Base-by-base conservation (phyloP, 441 rosid species). In the Gossypium gossypioides region DNA sequence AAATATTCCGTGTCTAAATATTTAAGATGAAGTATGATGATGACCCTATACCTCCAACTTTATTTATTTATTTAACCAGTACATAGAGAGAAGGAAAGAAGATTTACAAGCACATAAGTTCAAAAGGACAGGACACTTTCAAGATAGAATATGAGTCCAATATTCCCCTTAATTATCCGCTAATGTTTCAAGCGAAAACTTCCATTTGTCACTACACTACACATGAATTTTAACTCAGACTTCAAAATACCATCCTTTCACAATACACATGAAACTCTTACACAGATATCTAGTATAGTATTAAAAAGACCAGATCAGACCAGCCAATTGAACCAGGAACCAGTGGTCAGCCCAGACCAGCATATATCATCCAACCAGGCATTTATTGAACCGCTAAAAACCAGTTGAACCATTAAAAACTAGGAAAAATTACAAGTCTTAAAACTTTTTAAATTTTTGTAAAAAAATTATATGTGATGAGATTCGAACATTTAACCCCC, bases 221-320 rank as follows among this genome's bases (percentile, higher is more conserved):
- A 55, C 52, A 64, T 2, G 58, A 44, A 72, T 56, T 76, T 74
- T 48, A 72, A 69, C 54, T 71, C 21, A 37, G 18, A 59, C 61
- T 58, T n/a, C 52, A 59, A 56, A 37, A 58, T 19, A 29, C 2
- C 52, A 57, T 25, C 27, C 68, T 29, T 24, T 27, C 44, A 73
- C 18, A 62, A 21, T 55, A 22, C 40, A 37, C 60, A 68, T 6
- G 27, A 59, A 71, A 71, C 50, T 75, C 73, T 56, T 63, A 68
- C 25, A 54, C 24, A 19, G 37, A 57, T 57, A 22, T 10, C 8
- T 24, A 57, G 34, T 57, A 5, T 3, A 57, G 34, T 57, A 5
- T 24, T 55, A 22, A 22, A 57, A 57, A 57, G 13, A 24, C 32
- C 25, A 22, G 61, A 57, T 0, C 0, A 57, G 61, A 24, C n/a